phyloP scores from a whole-genome alignment of 73 alveolate species.

The Tetrahymena elliotti region DNA sequence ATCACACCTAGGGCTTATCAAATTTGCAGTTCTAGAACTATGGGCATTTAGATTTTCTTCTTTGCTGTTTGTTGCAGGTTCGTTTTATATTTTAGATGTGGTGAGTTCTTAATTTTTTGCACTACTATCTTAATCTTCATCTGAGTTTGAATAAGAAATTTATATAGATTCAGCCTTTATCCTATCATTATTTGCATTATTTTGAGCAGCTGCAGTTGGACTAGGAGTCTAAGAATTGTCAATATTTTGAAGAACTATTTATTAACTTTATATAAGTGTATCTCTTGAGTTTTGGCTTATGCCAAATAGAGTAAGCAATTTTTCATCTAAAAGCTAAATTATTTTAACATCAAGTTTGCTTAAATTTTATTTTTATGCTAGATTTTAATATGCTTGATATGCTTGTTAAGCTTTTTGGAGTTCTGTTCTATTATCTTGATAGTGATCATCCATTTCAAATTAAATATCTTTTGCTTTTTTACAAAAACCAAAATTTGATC shows the following conservation, averaged over 20 bases:
- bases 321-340: neutral
- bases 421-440: neutral
- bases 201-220: neutral
- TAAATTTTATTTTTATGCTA: neutral
- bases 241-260: neutral
- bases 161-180: neutral
- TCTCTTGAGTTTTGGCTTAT: neutral
- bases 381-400: neutral
- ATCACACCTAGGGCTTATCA: neutral
- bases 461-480: neutral
- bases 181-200: neutral
- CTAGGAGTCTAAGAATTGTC: neutral
- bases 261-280: neutral
- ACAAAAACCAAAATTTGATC: neutral
- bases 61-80: neutral
- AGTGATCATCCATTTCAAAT: neutral
- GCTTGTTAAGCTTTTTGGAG: neutral
- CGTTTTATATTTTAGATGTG: neutral
- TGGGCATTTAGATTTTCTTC: neutral
- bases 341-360: neutral
- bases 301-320: neutral
- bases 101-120: neutral
- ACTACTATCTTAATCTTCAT: neutral
- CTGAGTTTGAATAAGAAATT: neutral
- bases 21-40: neutral